Evolutionary conservation across 202 grass and related monocot genomes (phyloP), one percentile per base, ranked within the genome.

Genomic region (Panicum hallii): DNA sequence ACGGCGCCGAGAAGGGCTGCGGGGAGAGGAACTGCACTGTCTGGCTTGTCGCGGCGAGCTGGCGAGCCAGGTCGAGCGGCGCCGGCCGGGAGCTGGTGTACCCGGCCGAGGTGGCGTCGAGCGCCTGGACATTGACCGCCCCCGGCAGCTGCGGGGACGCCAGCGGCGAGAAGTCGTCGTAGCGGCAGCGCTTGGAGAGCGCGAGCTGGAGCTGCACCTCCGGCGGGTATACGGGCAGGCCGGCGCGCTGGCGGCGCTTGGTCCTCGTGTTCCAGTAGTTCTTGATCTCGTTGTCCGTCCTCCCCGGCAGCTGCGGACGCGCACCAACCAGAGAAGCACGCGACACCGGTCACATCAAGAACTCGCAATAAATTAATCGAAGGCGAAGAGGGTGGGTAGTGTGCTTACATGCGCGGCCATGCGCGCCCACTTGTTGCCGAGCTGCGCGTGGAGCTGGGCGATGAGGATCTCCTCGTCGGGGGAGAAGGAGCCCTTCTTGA

Each of bases 231-330:
- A 90, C 55, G 5, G 89, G 85, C 75, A 94, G 77, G 26, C 90
- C 94, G 50, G 89, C 82, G 20, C 90, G 94, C 84, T 90, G 94
- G 65, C 89, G 90, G 53, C 94, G 89, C 80, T 97, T 97, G 9
- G 87, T 63, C 80, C 90, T 85, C 49, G 94, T 97, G 91, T 97
- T 97, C 94, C 94, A 97, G 75, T 94, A 97, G 75, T 97, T 97
- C 91, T 97, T 97, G 80, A 97, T 97, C 94, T 97, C 94, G 82
- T 97, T 97, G 76, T 97, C 94, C 34, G 94, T 97, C 81, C 94
- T 92, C 9, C 94, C 91, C 34, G 89, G 87, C 30, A 97, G 81
- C 89, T 91, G 7, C 36, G 36, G 36, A 4, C 36, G 36, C 36
- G 36, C 43, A 75, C 34, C 14, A 50, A 76, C 28, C 54, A 52